phyloP scores from a whole-genome alignment of 108 stramenopile species.

The Conticribra weissflogii region DNA sequence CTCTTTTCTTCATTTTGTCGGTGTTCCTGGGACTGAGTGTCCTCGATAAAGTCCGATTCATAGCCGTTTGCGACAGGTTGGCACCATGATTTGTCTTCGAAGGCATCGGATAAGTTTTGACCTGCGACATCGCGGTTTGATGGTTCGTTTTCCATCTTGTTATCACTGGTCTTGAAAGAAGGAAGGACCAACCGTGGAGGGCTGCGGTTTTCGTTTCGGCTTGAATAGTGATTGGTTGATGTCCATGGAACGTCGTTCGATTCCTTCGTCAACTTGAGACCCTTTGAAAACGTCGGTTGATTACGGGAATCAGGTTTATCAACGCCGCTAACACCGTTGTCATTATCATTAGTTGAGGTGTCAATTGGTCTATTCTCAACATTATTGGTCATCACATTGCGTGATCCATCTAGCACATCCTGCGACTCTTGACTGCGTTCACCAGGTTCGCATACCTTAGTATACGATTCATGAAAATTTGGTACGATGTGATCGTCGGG shows the following conservation, averaged over 20 bases:
- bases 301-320: too few species aligned
- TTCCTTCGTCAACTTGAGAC: too few species aligned
- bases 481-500: constrained; percentile 27
- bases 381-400: too few species aligned
- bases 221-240: constrained; percentile 15
- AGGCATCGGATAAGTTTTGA: too few species aligned
- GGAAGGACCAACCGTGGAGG: constrained; percentile 22
- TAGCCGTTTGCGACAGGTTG: not conserved
- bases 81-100: constrained; percentile 21
- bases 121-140: constrained; percentile 3
- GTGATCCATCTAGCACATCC: constrained; percentile 44
- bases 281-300: too few species aligned
- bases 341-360: too few species aligned
- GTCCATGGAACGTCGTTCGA: too few species aligned
- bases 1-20: not conserved
- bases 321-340: too few species aligned
- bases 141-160: not conserved
- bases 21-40: constrained; percentile 32
- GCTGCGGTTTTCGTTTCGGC: not conserved
- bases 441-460: not conserved
- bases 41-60: constrained; percentile 26
- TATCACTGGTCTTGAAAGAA: constrained; percentile 6
- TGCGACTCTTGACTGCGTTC: constrained; percentile 24
- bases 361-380: too few species aligned
- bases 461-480: not conserved